A percentile compares a stretch with the other conserved stretches of the same genome.
Evolutionary conservation across 441 rosid species (phyloP).

Genomic region (Kokia cookei): DNA sequence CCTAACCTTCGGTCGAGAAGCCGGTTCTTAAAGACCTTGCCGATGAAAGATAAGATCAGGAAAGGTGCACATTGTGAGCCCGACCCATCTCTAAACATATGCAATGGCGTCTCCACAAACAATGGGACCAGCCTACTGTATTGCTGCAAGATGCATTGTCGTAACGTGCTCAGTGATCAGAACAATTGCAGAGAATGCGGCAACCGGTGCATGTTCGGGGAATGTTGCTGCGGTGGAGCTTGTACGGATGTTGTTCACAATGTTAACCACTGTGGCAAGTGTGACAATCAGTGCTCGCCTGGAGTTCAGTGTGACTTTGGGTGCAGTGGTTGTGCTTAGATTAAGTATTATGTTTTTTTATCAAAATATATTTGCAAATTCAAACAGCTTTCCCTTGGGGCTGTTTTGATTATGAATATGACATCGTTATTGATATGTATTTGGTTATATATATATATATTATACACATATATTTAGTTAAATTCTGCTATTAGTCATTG

Average conservation of each 20-base stretch:
- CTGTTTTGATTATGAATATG: background rate
- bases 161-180: slow-evolving; percentile 49
- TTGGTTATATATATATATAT: background rate
- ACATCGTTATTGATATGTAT: background rate
- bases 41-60: slow-evolving; percentile 19
- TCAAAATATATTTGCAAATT: background rate
- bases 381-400: background rate
- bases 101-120: slow-evolving; percentile 57
- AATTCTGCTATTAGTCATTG: too few relatives aligned
- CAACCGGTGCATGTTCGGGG: slow-evolving; percentile 42
- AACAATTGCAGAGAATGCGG: slow-evolving; percentile 67
- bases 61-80: slow-evolving; percentile 47
- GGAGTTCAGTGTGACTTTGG: slow-evolving; percentile 57
- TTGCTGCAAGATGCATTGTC: slow-evolving; percentile 78
- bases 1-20: slow-evolving; percentile 30
- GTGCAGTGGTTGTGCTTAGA: slow-evolving; percentile 53
- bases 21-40: slow-evolving; percentile 24
- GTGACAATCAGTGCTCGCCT: slow-evolving; percentile 33
- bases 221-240: slow-evolving; percentile 49
- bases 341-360: background rate
- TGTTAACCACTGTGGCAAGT: slow-evolving; percentile 58
- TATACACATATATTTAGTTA: background rate
- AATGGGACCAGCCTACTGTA: slow-evolving; percentile 51
- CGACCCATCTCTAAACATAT: slow-evolving; percentile 24
- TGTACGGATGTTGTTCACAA: slow-evolving; percentile 35